Conservation (phyloP, 2,329 filamentous ascomycete species). For the Aspergillus japonicus region DNA sequence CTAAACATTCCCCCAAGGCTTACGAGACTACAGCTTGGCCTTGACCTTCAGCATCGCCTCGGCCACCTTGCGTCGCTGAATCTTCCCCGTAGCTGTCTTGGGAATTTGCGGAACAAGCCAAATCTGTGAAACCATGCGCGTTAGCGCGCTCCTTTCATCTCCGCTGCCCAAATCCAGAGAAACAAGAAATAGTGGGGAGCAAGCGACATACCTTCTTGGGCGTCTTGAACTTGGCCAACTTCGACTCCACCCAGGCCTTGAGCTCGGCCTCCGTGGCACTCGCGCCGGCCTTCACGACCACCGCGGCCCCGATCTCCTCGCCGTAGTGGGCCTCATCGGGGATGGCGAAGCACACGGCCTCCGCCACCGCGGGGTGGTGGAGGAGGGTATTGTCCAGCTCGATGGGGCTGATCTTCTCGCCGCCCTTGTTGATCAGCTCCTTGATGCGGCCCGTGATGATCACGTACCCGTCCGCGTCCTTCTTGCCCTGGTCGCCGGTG, state of each 20-base stretch:
- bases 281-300: conserved; percentile 69
- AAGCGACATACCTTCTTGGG: conserved; percentile 66
- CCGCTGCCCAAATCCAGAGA: too few relatives aligned
- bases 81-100: conserved; percentile 89
- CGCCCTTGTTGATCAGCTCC: conserved; percentile 85
- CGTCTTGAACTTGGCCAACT: conserved; percentile 78
- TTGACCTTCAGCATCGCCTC: conserved; percentile 68
- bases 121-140: conserved; percentile 48
- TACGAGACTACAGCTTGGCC: conserved; percentile 50
- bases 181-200: too few relatives aligned
- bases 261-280: conserved; percentile 60
- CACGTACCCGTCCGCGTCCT: conserved; percentile 76
- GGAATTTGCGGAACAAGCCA: conserved; percentile 84
- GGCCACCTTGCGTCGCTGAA: conserved; percentile 81
- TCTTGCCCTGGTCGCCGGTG: conserved; percentile 81
- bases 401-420: conserved; percentile 86
- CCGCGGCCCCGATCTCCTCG: conserved; percentile 74
- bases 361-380: conserved; percentile 68
- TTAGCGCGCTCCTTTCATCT: neutral
- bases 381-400: conserved; percentile 80
- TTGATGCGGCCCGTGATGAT: conserved; percentile 90
- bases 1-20: neutral
- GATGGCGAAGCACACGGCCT: conserved; percentile 81
- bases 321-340: conserved; percentile 74
- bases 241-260: conserved; percentile 66